Conservation (phyloP, 2,329 filamentous ascomycete genomes). For the Seiridium unicorne region DNA sequence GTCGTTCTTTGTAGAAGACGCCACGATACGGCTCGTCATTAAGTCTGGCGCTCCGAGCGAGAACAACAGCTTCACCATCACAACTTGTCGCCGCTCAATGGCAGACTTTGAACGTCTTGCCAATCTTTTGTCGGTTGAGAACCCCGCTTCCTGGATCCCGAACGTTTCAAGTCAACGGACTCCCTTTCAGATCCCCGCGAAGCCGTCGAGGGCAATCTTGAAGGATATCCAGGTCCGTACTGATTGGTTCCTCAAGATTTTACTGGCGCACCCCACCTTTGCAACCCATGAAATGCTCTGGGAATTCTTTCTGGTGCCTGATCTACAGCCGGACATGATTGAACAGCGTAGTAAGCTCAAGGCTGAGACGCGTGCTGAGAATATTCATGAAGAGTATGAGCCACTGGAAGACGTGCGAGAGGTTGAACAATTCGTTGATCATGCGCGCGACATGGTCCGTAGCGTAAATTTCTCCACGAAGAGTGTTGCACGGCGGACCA, state of each 20-base stretch:
- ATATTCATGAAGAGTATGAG: slow-evolving; percentile 83
- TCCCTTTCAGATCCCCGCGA: slow-evolving; percentile 90
- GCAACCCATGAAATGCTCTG: slow-evolving; percentile 95
- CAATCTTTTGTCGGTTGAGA: slow-evolving; percentile 79
- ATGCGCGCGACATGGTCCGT: slow-evolving; percentile 86
- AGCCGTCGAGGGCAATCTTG: slow-evolving; percentile 82
- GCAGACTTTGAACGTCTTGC: slow-evolving; percentile 89
- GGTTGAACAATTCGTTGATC: slow-evolving; percentile 88
- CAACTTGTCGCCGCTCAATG: slow-evolving; percentile 85
- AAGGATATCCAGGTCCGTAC: slow-evolving; percentile 84
- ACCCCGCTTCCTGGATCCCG: slow-evolving; percentile 94
- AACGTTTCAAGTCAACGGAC: slow-evolving; percentile 74
- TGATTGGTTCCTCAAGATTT: slow-evolving; percentile 82
- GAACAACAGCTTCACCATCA: slow-evolving; percentile 84
- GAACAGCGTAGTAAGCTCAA: slow-evolving; percentile 85
- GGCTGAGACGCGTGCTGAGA: slow-evolving; percentile 77
- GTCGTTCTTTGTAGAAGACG: slow-evolving; percentile 96
- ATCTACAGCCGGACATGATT: slow-evolving; percentile 88
- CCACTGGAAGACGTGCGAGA: slow-evolving; percentile 81
- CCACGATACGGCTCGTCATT: slow-evolving; percentile 85
- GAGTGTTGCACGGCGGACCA: slow-evolving; percentile 76
- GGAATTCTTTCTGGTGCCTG: slow-evolving; percentile 98
- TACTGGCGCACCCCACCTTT: slow-evolving; percentile 88
- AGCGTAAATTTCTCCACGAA: slow-evolving; percentile 81
- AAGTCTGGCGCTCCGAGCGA: slow-evolving; percentile 90